Conservation (phyloP, 2,329 filamentous ascomycete genomes). For the Fusarium sp. region DNA sequence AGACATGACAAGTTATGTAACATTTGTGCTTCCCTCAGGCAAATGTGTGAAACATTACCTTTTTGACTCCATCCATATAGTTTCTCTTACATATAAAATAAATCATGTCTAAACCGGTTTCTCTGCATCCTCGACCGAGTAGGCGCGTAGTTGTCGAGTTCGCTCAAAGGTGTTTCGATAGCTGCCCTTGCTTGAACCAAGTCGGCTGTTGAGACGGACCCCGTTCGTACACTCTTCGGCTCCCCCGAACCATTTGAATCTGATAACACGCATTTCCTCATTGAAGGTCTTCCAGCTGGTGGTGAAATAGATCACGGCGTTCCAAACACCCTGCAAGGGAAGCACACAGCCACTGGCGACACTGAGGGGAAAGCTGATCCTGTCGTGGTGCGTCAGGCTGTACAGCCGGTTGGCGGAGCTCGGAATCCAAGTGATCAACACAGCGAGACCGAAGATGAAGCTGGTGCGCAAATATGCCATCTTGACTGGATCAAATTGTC, state of each 20-base stretch:
- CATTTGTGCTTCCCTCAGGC: neutral
- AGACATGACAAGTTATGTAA: neutral
- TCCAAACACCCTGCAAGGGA: conserved; percentile 83
- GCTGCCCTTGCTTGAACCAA: conserved; percentile 34
- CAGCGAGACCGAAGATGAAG: conserved; percentile 68
- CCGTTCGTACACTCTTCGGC: conserved; percentile 11
- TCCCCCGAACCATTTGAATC: conserved; percentile 12
- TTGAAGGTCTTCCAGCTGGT: conserved; percentile 62
- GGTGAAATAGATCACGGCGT: conserved; percentile 77
- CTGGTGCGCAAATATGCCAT: conserved; percentile 68
- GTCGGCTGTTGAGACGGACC: conserved; percentile 43
- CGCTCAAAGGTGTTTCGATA: conserved; percentile 38
- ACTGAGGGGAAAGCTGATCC: conserved; percentile 70
- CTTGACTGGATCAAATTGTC: conserved; percentile 62
- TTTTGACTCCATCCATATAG: neutral
- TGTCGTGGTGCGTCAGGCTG: conserved; percentile 62
- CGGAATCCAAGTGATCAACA: conserved; percentile 69
- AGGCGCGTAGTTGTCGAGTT: conserved; percentile 7
- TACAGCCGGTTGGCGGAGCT: conserved; percentile 80
- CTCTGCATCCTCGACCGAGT: neutral
- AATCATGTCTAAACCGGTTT: neutral
- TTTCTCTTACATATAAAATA: neutral
- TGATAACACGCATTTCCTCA: conserved; percentile 39
- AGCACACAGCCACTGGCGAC: conserved; percentile 76
- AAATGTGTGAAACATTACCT: neutral